phyloP scores from a whole-genome alignment of 169 alveolate species.

The Plasmodium gallinaceum region DNA sequence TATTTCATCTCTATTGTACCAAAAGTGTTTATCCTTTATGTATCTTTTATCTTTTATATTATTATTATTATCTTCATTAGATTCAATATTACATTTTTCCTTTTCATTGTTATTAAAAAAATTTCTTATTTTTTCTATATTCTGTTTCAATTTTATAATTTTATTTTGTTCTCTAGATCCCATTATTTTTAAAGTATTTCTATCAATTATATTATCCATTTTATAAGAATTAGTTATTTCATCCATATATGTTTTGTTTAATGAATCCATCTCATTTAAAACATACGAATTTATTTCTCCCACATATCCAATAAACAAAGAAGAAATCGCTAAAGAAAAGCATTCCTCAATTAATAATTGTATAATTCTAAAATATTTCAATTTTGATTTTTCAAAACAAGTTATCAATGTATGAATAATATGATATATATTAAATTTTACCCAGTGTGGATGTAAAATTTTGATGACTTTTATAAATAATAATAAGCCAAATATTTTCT shows the following conservation, averaged over 20 bases:
- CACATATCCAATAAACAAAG: constrained; percentile 64
- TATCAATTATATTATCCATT: background rate
- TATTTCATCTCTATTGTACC: constrained; percentile 61
- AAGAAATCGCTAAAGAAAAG: constrained; percentile 22
- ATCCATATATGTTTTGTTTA: constrained; percentile 16
- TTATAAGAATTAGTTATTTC: constrained; percentile 23
- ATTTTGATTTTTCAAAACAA: constrained; percentile 34
- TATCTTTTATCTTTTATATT: constrained; percentile 10
- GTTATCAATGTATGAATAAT: constrained; percentile 30
- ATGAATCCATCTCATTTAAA: constrained; percentile 10
- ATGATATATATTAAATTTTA: constrained; percentile 36
- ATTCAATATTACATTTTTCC: background rate
- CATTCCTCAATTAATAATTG: constrained; percentile 63
- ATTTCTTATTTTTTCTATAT: constrained; percentile 4
- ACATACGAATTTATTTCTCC: constrained; percentile 61
- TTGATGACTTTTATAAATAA: constrained; percentile 50
- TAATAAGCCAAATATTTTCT: constrained; percentile 72
- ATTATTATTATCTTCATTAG: background rate
- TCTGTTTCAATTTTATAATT: constrained; percentile 9
- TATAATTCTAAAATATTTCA: constrained; percentile 29
- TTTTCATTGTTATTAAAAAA: constrained; percentile 2
- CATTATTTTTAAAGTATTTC: background rate
- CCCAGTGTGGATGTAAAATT: constrained; percentile 68
- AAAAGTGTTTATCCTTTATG: constrained; percentile 9
- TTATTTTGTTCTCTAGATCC: background rate